Evolutionary conservation across 2,329 filamentous ascomycete species (phyloP).

Genomic region (Stemphylium beticola): DNA sequence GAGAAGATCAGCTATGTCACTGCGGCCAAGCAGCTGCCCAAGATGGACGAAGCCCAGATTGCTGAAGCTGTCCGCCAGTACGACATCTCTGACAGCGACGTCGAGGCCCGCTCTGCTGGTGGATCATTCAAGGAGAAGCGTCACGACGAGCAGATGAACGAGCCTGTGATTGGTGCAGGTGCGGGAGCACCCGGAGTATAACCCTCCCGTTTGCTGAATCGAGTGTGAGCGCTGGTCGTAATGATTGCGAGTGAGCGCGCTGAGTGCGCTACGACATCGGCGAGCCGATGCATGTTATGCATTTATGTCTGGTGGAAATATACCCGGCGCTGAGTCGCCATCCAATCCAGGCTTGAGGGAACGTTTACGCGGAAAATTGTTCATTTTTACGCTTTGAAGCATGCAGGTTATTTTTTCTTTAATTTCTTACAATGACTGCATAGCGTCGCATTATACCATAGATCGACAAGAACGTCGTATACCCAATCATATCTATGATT

Average conservation of each 20-base stretch:
- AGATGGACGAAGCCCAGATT: constrained; percentile 43
- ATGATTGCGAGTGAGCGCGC: constrained; percentile 16
- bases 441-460: constrained; percentile 13
- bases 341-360: constrained; percentile 6
- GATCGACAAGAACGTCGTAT: constrained; percentile 6
- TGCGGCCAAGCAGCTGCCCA: constrained; percentile 46
- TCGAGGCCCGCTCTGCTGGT: constrained; percentile 38
- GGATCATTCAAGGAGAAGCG: constrained; percentile 34
- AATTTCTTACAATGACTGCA: constrained; percentile 5
- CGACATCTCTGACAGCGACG: constrained; percentile 39
- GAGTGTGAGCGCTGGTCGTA: constrained; percentile 24
- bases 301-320: constrained; percentile 22
- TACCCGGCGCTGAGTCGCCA: constrained; percentile 37
- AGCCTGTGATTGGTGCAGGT: constrained; percentile 21
- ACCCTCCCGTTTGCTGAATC: not conserved
- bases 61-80: constrained; percentile 43
- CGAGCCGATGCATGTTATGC: constrained; percentile 17
- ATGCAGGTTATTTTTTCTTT: constrained; percentile 5
- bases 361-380: constrained; percentile 5
- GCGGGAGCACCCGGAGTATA: constrained; percentile 10
- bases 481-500: constrained; percentile 7
- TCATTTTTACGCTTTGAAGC: not conserved
- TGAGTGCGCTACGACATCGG: constrained; percentile 22
- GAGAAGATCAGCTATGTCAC: constrained; percentile 48
- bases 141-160: constrained; percentile 23